Evolutionary conservation across 2,329 filamentous ascomycete genomes (phyloP).

Genomic region (Cladophialophora yegresii): DNA sequence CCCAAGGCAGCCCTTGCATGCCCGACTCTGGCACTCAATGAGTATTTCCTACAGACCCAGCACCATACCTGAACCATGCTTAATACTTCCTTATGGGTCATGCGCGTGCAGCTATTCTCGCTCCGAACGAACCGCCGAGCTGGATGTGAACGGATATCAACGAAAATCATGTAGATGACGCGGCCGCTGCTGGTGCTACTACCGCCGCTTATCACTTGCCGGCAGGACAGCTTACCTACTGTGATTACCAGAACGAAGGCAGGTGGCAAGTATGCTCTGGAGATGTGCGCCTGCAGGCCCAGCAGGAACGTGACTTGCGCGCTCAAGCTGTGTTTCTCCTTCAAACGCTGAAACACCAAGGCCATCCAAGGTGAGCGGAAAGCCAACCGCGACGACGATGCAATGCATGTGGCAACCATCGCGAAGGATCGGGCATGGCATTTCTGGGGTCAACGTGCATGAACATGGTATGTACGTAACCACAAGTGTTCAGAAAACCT

Average conservation of each 20-base stretch:
- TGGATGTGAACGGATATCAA: not conserved
- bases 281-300: not conserved
- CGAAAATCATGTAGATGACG: not conserved
- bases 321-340: not conserved
- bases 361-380: not conserved
- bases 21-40: not conserved
- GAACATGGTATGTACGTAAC: not conserved
- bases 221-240: not conserved
- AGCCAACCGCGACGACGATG: not conserved
- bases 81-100: not conserved
- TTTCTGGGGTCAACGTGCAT: conserved; percentile 8
- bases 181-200: too few relatives aligned
- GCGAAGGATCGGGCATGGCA: conserved; percentile 6
- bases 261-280: not conserved
- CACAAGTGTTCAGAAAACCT: not conserved
- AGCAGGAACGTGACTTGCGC: not conserved
- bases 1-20: not conserved
- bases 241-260: not conserved
- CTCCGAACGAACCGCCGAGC: not conserved
- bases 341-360: not conserved
- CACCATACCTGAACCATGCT: not conserved
- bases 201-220: not conserved
- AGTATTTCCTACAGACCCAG: not conserved
- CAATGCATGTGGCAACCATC: conserved; percentile 2
- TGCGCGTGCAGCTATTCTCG: not conserved